Percentiles rank a stretch among this genome's conserved stretches.
phyloP scores from a whole-genome alignment of 257 asterid genomes.

The Fraxinus anomala region DNA sequence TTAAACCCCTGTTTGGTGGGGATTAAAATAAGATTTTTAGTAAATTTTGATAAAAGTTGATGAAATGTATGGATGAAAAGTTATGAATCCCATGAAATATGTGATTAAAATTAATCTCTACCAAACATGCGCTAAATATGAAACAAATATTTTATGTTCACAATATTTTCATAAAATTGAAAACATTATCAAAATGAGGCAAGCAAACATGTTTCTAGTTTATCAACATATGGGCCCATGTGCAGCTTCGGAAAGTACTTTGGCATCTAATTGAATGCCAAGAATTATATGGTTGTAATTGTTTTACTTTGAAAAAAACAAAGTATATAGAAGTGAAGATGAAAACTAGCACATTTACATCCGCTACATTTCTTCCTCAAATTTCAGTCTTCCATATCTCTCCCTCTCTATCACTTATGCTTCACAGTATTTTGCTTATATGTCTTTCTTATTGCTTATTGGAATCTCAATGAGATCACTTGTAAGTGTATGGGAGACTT shows the following conservation, averaged over 20 bases:
- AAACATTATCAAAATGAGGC: not conserved
- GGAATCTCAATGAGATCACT: not conserved
- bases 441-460: not conserved
- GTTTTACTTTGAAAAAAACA: not conserved
- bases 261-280: not conserved
- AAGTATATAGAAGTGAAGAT: not conserved
- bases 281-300: not conserved
- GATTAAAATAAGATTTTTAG: too few relatives aligned
- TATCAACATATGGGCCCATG: not conserved
- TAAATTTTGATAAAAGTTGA: too few relatives aligned
- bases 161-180: not conserved
- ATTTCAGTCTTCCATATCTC: not conserved
- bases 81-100: too few relatives aligned
- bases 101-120: too few relatives aligned
- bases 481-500: too few relatives aligned
- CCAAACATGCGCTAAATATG: not conserved
- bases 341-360: not conserved
- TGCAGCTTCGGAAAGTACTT: not conserved
- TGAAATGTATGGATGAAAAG: too few relatives aligned
- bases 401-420: not conserved
- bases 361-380: slow-evolving; percentile 4
- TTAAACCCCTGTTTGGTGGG: not conserved
- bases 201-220: not conserved
- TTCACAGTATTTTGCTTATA: not conserved
- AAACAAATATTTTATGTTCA: too few relatives aligned